Base-by-base conservation (phyloP, 2,329 filamentous ascomycete genomes). In the Colletotrichum chlorophyti region DNA sequence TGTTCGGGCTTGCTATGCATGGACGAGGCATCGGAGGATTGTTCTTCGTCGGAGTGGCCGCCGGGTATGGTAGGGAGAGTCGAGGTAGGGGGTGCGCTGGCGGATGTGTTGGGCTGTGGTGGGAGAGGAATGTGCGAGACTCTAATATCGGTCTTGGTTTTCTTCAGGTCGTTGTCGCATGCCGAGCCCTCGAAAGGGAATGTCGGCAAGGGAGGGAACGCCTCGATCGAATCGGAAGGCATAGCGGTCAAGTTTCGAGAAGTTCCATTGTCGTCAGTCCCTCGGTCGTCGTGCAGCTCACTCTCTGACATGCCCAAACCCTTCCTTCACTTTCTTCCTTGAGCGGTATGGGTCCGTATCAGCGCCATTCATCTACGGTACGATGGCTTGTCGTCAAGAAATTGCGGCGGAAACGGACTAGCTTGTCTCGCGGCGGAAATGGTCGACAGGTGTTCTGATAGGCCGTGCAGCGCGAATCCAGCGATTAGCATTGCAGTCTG, bases 21-120 rank as follows among this genome's bases (percentile, higher is more conserved):
- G 11, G 53, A 60, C 10, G 53, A 58, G 29, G 27, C 27, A 58
- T 62, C 59, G 10, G 61, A 62, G 12, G 61, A 62, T 17, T 50
- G 32, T n/a, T 62, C 61, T 47, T 62, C 53, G 19, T 62, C 59
- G 23, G 59, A 62, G 38, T 52, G 49, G 8, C 61, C 61, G 17
- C 45, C 59, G 17, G 29, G 61, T 12, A 62, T 62, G 8, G 54
- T 57, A 31, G 61, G 50, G 24, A 62, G 50, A 10, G 59, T 45
- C 21, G 61, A 50, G 24, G 59, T 61, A n/a, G 59, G 60, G 21
- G 61, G 59, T 10, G 60, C 54, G 27, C 57, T 57, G 21, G 58
- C 38, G 9, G 61, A 53, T 29, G 54, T 45, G 14, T 24, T 57
- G 14, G 57, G 45, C 14, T 53, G 40, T 14, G 55, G 43, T 14